Evolutionary conservation across 2,329 filamentous ascomycete genomes (phyloP).

Genomic region (Leptoxyphium fumago): DNA sequence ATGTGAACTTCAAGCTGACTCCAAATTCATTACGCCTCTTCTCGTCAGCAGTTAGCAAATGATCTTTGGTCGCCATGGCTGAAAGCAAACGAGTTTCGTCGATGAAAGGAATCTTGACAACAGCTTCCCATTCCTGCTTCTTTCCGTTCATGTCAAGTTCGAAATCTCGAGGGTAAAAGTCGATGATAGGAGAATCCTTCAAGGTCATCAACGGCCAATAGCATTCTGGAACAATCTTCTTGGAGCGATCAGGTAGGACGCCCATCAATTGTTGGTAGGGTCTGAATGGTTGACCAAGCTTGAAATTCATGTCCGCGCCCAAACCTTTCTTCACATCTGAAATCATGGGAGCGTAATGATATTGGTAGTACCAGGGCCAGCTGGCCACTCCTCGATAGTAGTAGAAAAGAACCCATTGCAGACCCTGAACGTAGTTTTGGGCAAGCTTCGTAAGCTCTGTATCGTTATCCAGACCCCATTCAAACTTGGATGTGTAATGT

Average conservation of each 20-base stretch:
- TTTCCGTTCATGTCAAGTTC: conserved; percentile 99
- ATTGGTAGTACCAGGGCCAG: conserved; percentile 96
- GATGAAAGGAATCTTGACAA: conserved; percentile 98
- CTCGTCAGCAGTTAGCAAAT: conserved; percentile 62
- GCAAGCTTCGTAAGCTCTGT: conserved; percentile 67
- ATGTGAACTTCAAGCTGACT: conserved; percentile 84
- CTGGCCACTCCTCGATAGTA: conserved; percentile 95
- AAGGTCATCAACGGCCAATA: conserved; percentile 92
- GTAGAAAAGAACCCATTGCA: conserved; percentile 97
- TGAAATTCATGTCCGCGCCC: conserved; percentile 77
- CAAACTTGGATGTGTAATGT: conserved; percentile 84
- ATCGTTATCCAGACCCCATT: conserved; percentile 70
- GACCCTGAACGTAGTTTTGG: conserved; percentile 92
- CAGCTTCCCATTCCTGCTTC: conserved; percentile 99
- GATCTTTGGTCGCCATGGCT: conserved; percentile 77
- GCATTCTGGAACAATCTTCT: conserved; percentile 76
- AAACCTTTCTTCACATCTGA: conserved; percentile 86
- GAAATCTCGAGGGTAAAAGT: conserved; percentile 96
- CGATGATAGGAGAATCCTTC: conserved; percentile 78
- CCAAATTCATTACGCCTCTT: conserved; percentile 78
- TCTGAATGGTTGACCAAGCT: conserved; percentile 83
- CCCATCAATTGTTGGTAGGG: conserved; percentile 98
- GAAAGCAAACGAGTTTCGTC: conserved; percentile 72
- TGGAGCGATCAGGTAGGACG: conserved; percentile 90
- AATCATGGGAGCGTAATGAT: conserved; percentile 96